Conservation (phyloP, 2,329 filamentous ascomycete species). For the Apiospora rasikravindrae region DNA sequence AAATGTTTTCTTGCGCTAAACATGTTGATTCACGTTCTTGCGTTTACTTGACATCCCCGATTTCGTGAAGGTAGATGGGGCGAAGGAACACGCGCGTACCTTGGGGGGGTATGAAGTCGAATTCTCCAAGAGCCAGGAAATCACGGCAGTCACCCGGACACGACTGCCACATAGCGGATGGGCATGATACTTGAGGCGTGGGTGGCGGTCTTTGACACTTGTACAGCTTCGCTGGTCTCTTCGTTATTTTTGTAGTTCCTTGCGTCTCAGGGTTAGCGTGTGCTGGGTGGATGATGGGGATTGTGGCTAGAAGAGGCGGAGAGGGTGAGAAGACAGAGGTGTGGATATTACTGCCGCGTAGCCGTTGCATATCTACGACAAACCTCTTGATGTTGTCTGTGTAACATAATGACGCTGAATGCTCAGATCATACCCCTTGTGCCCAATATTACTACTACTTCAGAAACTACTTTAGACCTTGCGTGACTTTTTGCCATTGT, state of each 20-base stretch:
- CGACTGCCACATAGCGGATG: neutral
- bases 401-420: conserved; percentile 23
- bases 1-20: conserved; percentile 19
- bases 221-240: conserved; percentile 19
- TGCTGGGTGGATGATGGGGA: conserved; percentile 9
- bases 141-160: neutral
- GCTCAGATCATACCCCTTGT: conserved; percentile 19
- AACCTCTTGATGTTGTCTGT: conserved; percentile 19
- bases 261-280: conserved; percentile 18
- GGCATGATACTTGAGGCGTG: conserved; percentile 19
- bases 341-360: conserved; percentile 18
- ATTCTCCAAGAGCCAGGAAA: neutral
- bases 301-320: conserved; percentile 16
- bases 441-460: conserved; percentile 17
- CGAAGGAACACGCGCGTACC: conserved; percentile 30
- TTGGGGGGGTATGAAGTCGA: conserved; percentile 20
- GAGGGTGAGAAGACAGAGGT: conserved; percentile 13
- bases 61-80: conserved; percentile 42
- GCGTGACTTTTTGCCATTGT: neutral
- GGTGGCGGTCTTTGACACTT: conserved; percentile 17
- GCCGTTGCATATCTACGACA: conserved; percentile 8
- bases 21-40: conserved; percentile 28
- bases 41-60: conserved; percentile 35
- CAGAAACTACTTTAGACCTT: neutral
- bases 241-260: conserved; percentile 18